A percentile compares a stretch with the other conserved stretches of the same genome.
Evolutionary conservation across 306 rosid species (phyloP).

Genomic region (Medicago arabica): DNA sequence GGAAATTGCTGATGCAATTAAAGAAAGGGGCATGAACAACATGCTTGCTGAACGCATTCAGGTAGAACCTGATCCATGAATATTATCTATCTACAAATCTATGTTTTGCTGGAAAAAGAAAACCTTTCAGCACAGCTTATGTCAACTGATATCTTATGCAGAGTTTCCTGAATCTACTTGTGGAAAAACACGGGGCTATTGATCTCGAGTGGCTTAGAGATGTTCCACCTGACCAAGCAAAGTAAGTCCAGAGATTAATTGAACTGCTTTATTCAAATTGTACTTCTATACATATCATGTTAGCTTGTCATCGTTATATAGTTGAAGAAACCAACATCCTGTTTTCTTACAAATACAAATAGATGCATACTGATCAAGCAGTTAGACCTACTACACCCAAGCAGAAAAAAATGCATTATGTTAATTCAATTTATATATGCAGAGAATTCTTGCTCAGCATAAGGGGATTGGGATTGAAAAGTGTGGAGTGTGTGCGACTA

Average conservation of each 20-base stretch:
- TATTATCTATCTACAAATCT: slow-evolving; percentile 14
- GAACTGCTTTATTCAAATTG: slow-evolving; percentile 37
- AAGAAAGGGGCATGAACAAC: slow-evolving; percentile 95
- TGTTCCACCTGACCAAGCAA: slow-evolving; percentile 93
- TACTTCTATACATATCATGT: slow-evolving; percentile 16
- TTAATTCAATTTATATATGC: slow-evolving; percentile 40
- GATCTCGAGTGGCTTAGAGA: slow-evolving; percentile 97
- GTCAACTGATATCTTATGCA: slow-evolving; percentile 55
- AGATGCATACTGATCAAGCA: slow-evolving; percentile 11
- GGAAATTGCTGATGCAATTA: slow-evolving; percentile 81
- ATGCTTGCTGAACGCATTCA: slow-evolving; percentile 83
- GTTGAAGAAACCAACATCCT: slow-evolving; percentile 29
- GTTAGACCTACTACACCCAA: slow-evolving; percentile 11
- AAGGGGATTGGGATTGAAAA: slow-evolving; percentile 93
- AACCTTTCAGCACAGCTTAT: slow-evolving; percentile 31
- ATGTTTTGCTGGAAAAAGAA: slow-evolving; percentile 36
- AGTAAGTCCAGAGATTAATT: slow-evolving; percentile 63
- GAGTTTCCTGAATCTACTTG: slow-evolving; percentile 86
- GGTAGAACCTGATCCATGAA: slow-evolving; percentile 49
- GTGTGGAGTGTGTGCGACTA: slow-evolving; percentile 99
- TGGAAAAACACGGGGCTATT: slow-evolving; percentile 76
- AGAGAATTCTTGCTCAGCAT: slow-evolving; percentile 96
- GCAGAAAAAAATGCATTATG: slow-evolving; percentile 26
- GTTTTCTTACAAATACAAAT: slow-evolving; percentile 9
- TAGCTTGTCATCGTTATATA: slow-evolving; percentile 21